phyloP scores from a whole-genome alignment of 164 flowering plant species.

The Warburgia ugandensis region DNA sequence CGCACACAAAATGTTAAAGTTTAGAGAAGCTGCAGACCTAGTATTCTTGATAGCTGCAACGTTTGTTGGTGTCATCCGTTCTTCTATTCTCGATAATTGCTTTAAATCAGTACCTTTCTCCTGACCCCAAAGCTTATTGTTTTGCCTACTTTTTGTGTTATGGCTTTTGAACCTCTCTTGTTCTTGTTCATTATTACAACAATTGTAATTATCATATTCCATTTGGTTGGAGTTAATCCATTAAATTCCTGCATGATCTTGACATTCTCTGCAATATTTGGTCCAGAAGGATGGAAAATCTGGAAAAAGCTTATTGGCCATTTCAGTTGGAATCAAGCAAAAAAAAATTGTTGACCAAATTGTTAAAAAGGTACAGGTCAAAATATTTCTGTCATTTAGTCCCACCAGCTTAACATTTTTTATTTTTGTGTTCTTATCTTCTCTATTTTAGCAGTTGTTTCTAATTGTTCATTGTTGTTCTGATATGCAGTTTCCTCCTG shows the following conservation, averaged over 20 bases:
- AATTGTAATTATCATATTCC: no score
- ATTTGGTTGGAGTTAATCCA: not conserved
- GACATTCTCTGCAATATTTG: not conserved
- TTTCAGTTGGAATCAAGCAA: constrained; percentile 85
- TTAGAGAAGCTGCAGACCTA: no score
- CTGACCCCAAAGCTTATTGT: no score
- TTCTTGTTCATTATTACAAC: no score
- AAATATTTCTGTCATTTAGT: constrained; percentile 1
- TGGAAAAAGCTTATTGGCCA: constrained; percentile 53
- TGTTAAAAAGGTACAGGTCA: constrained; percentile 53
- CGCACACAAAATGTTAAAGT: no score
- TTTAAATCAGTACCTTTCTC: no score
- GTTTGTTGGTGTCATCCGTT: no score
- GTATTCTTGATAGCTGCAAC: no score
- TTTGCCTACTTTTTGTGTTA: no score
- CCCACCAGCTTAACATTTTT: not conserved
- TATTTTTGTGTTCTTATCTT: not conserved
- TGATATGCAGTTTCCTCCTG: constrained; percentile 50
- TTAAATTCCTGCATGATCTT: not conserved
- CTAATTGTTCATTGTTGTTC: constrained; percentile 1
- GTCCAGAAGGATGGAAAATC: constrained; percentile 29
- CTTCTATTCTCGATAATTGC: no score
- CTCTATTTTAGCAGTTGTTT: not conserved
- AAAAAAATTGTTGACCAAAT: constrained; percentile 51
- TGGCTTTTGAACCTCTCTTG: no score